Conservation (phyloP, 495 filamentous ascomycete genomes). For the Trichocladium uniseriatum region DNA sequence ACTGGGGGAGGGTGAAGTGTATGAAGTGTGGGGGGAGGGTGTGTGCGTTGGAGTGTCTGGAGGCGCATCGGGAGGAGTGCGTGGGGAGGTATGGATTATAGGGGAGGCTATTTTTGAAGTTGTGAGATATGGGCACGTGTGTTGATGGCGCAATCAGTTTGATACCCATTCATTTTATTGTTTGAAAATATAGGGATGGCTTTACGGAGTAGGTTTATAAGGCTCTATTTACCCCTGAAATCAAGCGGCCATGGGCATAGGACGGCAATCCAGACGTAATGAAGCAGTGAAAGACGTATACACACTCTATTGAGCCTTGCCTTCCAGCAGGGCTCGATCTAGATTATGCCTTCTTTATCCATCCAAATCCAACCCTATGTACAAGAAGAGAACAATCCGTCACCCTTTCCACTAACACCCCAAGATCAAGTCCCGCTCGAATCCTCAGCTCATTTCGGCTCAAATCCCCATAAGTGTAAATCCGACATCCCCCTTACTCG, state of each 20-base stretch:
- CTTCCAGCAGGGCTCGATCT: too few relatives aligned
- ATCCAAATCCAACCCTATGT: too few relatives aligned
- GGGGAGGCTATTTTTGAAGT: background rate
- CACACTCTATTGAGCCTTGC: too few relatives aligned
- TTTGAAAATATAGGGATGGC: background rate
- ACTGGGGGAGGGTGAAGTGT: slow-evolving; percentile 82
- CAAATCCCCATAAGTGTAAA: slow-evolving; percentile 34
- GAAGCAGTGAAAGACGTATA: too few relatives aligned
- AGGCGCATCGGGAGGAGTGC: slow-evolving; percentile 65
- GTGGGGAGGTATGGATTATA: slow-evolving; percentile 59
- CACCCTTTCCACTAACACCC: too few relatives aligned
- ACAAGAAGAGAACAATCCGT: too few relatives aligned
- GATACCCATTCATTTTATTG: slow-evolving; percentile 14
- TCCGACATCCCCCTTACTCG: slow-evolving; percentile 37
- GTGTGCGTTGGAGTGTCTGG: slow-evolving; percentile 75
- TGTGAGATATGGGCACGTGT: background rate
- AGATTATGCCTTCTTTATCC: too few relatives aligned
- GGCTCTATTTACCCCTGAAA: too few relatives aligned
- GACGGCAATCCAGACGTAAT: too few relatives aligned
- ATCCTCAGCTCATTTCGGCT: background rate
- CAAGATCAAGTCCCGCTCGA: too few relatives aligned
- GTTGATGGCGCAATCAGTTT: background rate
- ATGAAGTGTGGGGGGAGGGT: slow-evolving; percentile 72
- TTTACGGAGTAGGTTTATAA: too few relatives aligned
- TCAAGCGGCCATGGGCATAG: too few relatives aligned